A percentile compares a stretch with the other conserved stretches of the same genome.
phyloP scores from a whole-genome alignment of 768 basidiomycete genomes.

The Termitomyces heimii region DNA sequence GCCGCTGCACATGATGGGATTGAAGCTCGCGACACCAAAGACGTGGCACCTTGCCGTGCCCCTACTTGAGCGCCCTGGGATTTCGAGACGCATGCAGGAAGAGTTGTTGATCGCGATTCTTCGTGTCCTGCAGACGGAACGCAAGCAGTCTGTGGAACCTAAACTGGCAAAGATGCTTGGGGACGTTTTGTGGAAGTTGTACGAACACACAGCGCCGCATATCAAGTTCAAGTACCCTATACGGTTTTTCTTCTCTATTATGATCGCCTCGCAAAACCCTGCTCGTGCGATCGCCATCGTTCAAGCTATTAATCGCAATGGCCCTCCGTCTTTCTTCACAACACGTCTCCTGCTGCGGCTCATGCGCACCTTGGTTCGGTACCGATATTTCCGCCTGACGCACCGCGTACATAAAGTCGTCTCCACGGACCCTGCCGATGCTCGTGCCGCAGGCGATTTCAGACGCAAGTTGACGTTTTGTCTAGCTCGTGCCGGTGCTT shows the following conservation, averaged over 20 bases:
- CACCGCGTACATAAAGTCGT: slow-evolving; percentile 21
- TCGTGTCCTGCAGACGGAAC: slow-evolving; percentile 26
- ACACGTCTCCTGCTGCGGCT: slow-evolving; percentile 31
- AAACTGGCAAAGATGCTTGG: slow-evolving; percentile 26
- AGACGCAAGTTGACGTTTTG: slow-evolving; percentile 24
- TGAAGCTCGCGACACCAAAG: slow-evolving; percentile 24
- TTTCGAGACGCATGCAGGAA: slow-evolving; percentile 26
- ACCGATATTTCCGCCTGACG: slow-evolving; percentile 32
- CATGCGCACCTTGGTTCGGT: slow-evolving; percentile 31
- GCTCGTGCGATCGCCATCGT: slow-evolving; percentile 31
- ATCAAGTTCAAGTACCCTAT: slow-evolving; percentile 34
- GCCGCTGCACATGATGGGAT: slow-evolving; percentile 23
- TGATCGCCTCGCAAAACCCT: slow-evolving; percentile 32
- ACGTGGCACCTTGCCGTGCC: slow-evolving; percentile 22
- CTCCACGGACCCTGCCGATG: slow-evolving; percentile 9
- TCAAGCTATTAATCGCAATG: slow-evolving; percentile 26
- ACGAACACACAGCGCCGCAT: slow-evolving; percentile 25
- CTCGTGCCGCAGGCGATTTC: slow-evolving; percentile 19
- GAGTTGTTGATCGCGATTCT: slow-evolving; percentile 33
- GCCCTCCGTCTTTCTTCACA: slow-evolving; percentile 32
- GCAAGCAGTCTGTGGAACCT: slow-evolving; percentile 22
- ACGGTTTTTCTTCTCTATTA: slow-evolving; percentile 35
- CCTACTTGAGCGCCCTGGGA: slow-evolving; percentile 25
- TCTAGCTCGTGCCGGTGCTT: slow-evolving; percentile 27
- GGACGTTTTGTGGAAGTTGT: slow-evolving; percentile 29